Base-by-base conservation (phyloP, 345 rosid species). In the Eucalyptus marginata region DNA sequence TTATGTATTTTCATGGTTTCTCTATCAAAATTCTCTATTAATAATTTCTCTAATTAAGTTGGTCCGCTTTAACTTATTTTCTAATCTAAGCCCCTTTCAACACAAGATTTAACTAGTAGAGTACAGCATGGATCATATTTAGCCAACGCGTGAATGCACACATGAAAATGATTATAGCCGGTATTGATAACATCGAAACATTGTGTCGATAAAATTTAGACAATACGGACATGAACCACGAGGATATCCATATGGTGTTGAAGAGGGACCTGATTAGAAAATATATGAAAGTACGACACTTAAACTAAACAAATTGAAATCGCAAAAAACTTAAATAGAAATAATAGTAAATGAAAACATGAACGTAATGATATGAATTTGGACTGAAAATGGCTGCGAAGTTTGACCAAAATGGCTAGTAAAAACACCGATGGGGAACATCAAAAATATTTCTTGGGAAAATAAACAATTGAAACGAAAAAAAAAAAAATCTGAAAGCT, bases 181-280 rank as follows among this genome's bases (percentile, higher is more conserved):
- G 0, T 40, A 16, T 36, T 4, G 46, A 36, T 76, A 40, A 76
- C 15, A 76, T 40, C 8, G 29, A 7, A 20, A 11, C 0, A 36
- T 40, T 7, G 20, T 20, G 24, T 22, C 2, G 8, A 22, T 76
- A 76, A 76, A 17, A 40, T 36, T 76, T 18, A 40, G 24, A 13
- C 14, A 3, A 71, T 76, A 10, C 0, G 8, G 2, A 20, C 1
- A 0, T 9, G 6, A 22, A 12, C 7, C 46, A 76, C 8, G 3
- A 33, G 83, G 0, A 76, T 11, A 36, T 40, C 5, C 22, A 22
- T 40, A 36, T 76, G 27, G 27, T 18, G 4, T 36, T 5, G 15
- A 36, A 76, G 47, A 36, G 27, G 2, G 1, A 10, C 14, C 7
- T 5, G 0, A 76, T 18, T 3, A 11, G 14, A 36, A 71, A 6